phyloP scores from a whole-genome alignment of 202 grass and related monocot genomes.

The Panicum hallii region DNA sequence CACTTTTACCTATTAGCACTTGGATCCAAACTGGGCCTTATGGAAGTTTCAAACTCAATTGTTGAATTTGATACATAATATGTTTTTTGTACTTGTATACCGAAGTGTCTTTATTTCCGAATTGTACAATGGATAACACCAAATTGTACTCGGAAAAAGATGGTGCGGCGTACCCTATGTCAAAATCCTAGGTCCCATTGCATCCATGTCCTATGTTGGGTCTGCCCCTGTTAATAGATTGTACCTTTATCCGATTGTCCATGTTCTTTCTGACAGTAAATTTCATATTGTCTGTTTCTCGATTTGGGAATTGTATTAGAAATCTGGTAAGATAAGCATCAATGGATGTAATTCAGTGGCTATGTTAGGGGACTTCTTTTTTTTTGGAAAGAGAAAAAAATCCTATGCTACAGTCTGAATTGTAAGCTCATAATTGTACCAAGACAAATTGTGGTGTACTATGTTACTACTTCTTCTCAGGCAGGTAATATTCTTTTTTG shows the following conservation, averaged over 20 bases:
- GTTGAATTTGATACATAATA: neutral
- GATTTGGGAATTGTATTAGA: neutral
- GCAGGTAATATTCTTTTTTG: neutral
- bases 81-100: neutral
- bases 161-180: neutral
- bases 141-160: neutral
- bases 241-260: neutral
- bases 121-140: neutral
- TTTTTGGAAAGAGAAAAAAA: neutral
- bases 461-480: neutral
- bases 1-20: no score
- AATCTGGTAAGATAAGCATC: neutral
- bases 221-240: neutral
- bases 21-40: neutral
- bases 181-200: neutral
- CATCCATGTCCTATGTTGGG: neutral
- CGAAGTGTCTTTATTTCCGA: neutral
- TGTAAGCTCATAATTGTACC: neutral
- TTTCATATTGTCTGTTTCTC: neutral
- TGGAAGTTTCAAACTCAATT: neutral
- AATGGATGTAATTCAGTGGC: neutral
- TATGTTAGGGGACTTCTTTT: neutral
- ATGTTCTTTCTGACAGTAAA: neutral
- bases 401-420: neutral
- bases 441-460: neutral